Percentiles rank a stretch among this genome's conserved stretches.
Conservation (phyloP, 768 basidiomycete genomes). For the Mycena latifolia region DNA sequence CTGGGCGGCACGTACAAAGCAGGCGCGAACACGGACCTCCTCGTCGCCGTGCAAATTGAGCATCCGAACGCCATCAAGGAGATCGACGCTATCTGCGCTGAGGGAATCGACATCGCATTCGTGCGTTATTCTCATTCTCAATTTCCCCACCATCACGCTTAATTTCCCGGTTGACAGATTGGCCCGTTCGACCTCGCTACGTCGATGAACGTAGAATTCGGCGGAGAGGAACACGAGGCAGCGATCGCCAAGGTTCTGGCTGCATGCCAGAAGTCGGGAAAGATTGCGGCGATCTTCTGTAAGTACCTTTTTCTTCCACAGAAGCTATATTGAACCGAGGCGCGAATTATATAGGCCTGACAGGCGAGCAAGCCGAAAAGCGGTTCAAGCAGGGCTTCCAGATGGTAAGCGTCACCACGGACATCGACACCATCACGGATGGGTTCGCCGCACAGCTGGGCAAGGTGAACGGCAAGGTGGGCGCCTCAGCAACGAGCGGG, state of each 20-base stretch:
- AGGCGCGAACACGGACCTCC: conserved; percentile 7
- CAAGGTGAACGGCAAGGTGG: neutral
- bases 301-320: neutral
- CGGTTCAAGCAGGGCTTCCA: neutral
- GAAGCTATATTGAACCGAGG: neutral
- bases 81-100: conserved; percentile 33
- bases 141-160: neutral
- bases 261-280: conserved; percentile 30
- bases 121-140: conserved; percentile 7
- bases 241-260: conserved; percentile 35
- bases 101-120: conserved; percentile 36
- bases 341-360: neutral
- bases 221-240: conserved; percentile 34
- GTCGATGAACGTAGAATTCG: conserved; percentile 38
- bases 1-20: conserved; percentile 4
- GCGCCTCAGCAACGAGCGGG: neutral
- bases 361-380: conserved; percentile 1
- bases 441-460: neutral
- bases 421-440: neutral
- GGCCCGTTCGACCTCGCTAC: conserved; percentile 37
- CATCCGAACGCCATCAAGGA: conserved; percentile 33
- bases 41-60: conserved; percentile 21
- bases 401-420: conserved; percentile 1
- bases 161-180: conserved; percentile 23
- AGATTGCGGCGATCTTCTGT: conserved; percentile 39